Evolutionary conservation across 768 basidiomycete genomes (phyloP), one percentile per base, ranked within the genome.

Genomic region (Boletus pseudo-olivaceus): DNA sequence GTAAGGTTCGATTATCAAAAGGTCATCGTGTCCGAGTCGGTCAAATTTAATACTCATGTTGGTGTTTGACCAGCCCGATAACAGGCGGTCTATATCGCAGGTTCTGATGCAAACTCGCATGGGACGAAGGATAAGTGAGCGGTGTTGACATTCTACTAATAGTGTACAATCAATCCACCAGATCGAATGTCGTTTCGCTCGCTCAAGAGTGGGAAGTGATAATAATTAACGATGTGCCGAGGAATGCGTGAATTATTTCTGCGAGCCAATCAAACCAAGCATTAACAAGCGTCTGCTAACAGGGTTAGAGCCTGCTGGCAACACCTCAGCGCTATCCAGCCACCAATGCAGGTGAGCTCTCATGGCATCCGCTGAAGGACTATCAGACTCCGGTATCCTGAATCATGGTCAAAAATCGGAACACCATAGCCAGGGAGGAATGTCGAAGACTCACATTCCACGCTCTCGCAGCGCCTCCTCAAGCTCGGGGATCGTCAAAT

Each of bases 401-500:
- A 76, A 76, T 78, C 51, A 51, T 10, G 19, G 20, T 58, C 39
- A 54, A 46, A 10, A 15, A 15, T 39, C 9, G 12, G n/a, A 17
- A 43, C 15, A 20, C 15, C 34, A 23, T 7, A 26, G 30, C 33
- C 33, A 47, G 34, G 35, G 14, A 20, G 43, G 8, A 20, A 42
- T 6, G 19, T n/a, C 5, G 8, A 34, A 15, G 17, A 77, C 88
- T 66, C 66, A 92, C 90, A 91, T 77, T 62, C 87, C 91, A 55
- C 91, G 84, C 67, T 91, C 90, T 54, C 80, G 74, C 14, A 93
- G 75, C 4, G 88, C 85, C 51, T 88, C 81, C 29, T 76, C 72
- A 7, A 91, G 72, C 58, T 86, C 87, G 4, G 74, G 72, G 19
- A 73, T 64, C 3, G 81, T 79, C 42, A 93, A 67, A 32, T 66